A percentile compares a stretch with the other conserved stretches of the same genome.
Evolutionary conservation across 1,284 basidiomycete genomes (phyloP).

Genomic region (Lentinus polychrous): DNA sequence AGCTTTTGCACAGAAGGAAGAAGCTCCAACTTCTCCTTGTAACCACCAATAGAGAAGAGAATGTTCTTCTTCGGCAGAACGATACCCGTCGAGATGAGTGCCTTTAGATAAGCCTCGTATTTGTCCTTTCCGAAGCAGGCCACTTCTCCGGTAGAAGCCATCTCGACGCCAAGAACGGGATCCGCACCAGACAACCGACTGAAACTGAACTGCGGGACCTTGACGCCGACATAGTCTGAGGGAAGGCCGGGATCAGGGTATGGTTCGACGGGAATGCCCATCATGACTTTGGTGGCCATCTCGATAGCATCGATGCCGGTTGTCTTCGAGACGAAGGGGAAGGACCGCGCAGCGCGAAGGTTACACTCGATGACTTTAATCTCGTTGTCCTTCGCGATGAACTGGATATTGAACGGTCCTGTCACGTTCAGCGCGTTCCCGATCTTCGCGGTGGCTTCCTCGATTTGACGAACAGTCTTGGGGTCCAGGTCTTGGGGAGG

Average conservation of each 20-base stretch:
- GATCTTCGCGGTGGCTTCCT: conserved; percentile 95
- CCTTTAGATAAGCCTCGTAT: conserved; percentile 98
- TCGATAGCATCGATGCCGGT: conserved; percentile 97
- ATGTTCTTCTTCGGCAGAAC: conserved; percentile 94
- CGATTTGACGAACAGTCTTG: conserved; percentile 92
- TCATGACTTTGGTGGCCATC: conserved; percentile 98
- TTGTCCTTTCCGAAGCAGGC: conserved; percentile 98
- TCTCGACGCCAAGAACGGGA: conserved; percentile 98
- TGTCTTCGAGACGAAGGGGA: conserved; percentile 99
- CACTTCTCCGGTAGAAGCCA: conserved; percentile 99
- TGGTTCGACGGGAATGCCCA: conserved; percentile 81
- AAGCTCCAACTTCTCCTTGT: conserved; percentile 96
- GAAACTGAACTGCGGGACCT: conserved; percentile 99
- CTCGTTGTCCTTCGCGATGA: conserved; percentile 99
- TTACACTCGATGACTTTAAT: conserved; percentile 99
- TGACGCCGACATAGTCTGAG: conserved; percentile 93
- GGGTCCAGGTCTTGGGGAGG: conserved; percentile 98
- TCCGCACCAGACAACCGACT: conserved; percentile 93
- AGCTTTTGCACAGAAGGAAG: conserved; percentile 95
- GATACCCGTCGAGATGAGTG: conserved; percentile 94
- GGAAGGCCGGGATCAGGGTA: conserved; percentile 89
- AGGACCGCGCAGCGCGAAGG: conserved; percentile 93
- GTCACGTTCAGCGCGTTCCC: conserved; percentile 98
- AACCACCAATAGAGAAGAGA: conserved; percentile 90
- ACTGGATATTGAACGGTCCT: conserved; percentile 99